Conservation (phyloP, 1,139 yeast genomes). For the Geotrichum australiense region DNA sequence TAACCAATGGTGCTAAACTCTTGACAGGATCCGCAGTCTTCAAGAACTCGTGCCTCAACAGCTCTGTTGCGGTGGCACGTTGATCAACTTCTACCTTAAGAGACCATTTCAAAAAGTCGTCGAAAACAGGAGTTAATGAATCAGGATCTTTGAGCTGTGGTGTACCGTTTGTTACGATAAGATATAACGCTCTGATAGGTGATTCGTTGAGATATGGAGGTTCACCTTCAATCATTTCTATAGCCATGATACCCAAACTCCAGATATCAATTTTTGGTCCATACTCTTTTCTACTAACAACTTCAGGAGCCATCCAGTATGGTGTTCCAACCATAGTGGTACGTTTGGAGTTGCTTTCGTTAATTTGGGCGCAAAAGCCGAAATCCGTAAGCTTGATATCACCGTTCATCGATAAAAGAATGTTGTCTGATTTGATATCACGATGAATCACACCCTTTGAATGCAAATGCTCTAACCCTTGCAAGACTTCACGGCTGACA, state of each 20-base stretch:
- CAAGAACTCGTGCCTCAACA: constrained; percentile 67
- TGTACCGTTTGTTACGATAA: constrained; percentile 94
- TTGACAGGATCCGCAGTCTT: constrained; percentile 62
- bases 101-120: constrained; percentile 68
- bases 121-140: constrained; percentile 58
- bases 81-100: constrained; percentile 78
- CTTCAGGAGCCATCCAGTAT: constrained; percentile 99
- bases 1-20: constrained; percentile 82
- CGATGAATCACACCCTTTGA: constrained; percentile 93
- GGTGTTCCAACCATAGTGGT: constrained; percentile 99
- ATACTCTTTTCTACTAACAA: constrained; percentile 85
- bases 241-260: constrained; percentile 96
- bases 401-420: constrained; percentile 73
- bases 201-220: constrained; percentile 96
- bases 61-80: constrained; percentile 74
- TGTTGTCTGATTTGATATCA: constrained; percentile 93
- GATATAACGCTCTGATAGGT: constrained; percentile 81
- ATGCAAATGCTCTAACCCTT: constrained; percentile 81
- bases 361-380: constrained; percentile 94
- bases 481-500: constrained; percentile 83
- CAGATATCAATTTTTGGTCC: constrained; percentile 97
- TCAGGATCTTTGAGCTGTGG: constrained; percentile 90
- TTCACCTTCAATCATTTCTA: constrained; percentile 98
- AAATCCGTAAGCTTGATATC: constrained; percentile 71
- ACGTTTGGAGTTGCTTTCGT: constrained; percentile 75